phyloP scores from a whole-genome alignment of 441 rosid species.

The Arabidopsis hybrid region DNA sequence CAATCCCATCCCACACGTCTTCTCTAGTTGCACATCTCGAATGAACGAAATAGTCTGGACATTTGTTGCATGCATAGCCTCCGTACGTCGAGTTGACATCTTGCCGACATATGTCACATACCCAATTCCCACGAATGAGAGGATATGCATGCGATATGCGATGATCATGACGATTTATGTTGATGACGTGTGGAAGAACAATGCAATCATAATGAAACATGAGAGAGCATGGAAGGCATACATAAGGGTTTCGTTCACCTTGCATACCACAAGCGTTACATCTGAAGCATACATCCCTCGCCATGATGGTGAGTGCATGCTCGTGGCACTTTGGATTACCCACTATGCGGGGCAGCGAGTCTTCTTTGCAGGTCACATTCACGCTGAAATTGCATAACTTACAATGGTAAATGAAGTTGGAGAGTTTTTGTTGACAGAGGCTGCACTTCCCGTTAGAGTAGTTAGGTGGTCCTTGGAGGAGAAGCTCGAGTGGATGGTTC shows the following conservation, averaged over 20 bases:
- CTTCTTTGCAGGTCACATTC: neutral
- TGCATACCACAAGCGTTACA: constrained; percentile 52
- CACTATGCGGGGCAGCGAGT: neutral
- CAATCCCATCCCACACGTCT: too few relatives aligned
- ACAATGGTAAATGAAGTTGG: neutral
- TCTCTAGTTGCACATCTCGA: too few relatives aligned
- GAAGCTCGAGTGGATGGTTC: neutral
- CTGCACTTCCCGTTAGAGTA: neutral
- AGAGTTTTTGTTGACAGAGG: neutral
- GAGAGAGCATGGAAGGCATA: constrained; percentile 38
- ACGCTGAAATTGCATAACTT: neutral
- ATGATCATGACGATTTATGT: constrained; percentile 18
- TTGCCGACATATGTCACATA: constrained; percentile 15
- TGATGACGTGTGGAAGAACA: constrained; percentile 15
- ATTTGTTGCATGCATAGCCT: too few relatives aligned
- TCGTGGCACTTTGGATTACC: constrained; percentile 8
- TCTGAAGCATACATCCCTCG: neutral
- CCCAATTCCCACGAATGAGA: neutral
- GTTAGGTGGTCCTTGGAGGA: neutral
- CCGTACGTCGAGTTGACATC: too few relatives aligned
- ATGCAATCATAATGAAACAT: constrained; percentile 26
- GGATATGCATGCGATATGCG: neutral
- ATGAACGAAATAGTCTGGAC: too few relatives aligned
- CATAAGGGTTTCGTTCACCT: constrained; percentile 46
- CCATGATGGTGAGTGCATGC: constrained; percentile 28